Conservation (phyloP, 2,329 filamentous ascomycete species). For the Dothistroma septosporum region DNA sequence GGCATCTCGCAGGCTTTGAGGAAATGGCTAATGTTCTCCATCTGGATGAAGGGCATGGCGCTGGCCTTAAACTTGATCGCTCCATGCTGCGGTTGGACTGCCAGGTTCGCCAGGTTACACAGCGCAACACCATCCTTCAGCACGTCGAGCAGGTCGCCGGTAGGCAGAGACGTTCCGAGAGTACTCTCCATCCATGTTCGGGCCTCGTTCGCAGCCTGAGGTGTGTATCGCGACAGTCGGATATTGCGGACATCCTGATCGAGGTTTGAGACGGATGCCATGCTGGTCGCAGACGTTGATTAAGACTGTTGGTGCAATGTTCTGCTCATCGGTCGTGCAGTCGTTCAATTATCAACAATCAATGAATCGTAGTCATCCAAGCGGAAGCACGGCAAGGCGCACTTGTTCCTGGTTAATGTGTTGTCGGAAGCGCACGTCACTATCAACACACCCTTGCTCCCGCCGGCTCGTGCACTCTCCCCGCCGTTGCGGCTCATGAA, state of each 20-base stretch:
- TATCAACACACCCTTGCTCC: background rate
- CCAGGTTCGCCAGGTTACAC: constrained; percentile 88
- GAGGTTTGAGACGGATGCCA: constrained; percentile 90
- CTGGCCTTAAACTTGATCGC: constrained; percentile 88
- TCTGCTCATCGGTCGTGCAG: background rate
- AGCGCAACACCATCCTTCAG: constrained; percentile 88
- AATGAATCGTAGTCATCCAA: background rate
- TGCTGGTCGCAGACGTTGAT: constrained; percentile 38
- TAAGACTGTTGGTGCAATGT: background rate
- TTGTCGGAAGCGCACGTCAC: background rate
- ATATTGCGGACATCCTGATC: constrained; percentile 93
- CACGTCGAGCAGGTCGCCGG: constrained; percentile 74
- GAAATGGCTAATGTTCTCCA: constrained; percentile 99
- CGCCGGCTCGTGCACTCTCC: background rate
- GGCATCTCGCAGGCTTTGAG: constrained; percentile 79
- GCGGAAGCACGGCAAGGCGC: constrained; percentile 6
- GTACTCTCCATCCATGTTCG: constrained; percentile 79
- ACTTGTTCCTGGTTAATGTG: background rate
- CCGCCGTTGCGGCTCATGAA: background rate
- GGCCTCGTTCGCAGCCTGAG: constrained; percentile 80
- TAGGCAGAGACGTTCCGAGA: constrained; percentile 67
- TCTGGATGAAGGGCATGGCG: constrained; percentile 95
- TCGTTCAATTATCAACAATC: background rate
- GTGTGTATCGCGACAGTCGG: constrained; percentile 90
- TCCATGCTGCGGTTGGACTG: constrained; percentile 67